phyloP scores from a whole-genome alignment of 2,329 filamentous ascomycete species.

The Trichoderma aggressivum region DNA sequence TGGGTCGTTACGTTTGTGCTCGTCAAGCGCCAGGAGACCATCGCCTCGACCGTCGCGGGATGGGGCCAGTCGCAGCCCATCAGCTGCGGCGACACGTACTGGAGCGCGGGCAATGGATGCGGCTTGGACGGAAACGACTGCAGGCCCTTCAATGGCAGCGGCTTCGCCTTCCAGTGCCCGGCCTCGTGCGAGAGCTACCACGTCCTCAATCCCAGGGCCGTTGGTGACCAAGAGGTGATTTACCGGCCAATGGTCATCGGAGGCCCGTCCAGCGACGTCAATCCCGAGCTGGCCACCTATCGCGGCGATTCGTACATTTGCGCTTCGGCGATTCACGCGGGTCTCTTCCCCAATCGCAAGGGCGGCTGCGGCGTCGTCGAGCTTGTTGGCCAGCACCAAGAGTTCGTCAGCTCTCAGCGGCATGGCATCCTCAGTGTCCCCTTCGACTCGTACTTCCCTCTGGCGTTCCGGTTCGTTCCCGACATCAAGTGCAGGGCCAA shows the following conservation, averaged over 20 bases:
- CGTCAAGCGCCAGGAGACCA: conserved; percentile 61
- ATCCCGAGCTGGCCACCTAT: conserved; percentile 57
- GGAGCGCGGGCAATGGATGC: conserved; percentile 67
- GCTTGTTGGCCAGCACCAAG: conserved; percentile 64
- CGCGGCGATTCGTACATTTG: conserved; percentile 89
- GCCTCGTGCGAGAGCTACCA: conserved; percentile 65
- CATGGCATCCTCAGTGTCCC: conserved; percentile 72
- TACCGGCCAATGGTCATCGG: conserved; percentile 67
- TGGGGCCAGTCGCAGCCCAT: conserved; percentile 66
- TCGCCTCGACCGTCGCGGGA: conserved; percentile 59
- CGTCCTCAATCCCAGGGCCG: conserved; percentile 69
- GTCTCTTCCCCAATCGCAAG: conserved; percentile 64
- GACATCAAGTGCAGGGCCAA: conserved; percentile 64
- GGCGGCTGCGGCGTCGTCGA: conserved; percentile 82
- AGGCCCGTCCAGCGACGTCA: conserved; percentile 50
- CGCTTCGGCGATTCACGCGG: conserved; percentile 78
- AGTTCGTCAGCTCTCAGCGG: conserved; percentile 61
- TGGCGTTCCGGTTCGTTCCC: conserved; percentile 73
- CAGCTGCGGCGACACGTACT: conserved; percentile 66
- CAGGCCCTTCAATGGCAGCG: conserved; percentile 67
- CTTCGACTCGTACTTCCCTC: conserved; percentile 88
- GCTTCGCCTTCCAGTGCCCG: conserved; percentile 71
- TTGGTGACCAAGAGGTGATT: conserved; percentile 64
- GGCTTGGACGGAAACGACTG: conserved; percentile 72
- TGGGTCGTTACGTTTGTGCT: conserved; percentile 70